Base-by-base conservation (phyloP, 768 basidiomycete species). In the Coprinopsis cinerea region DNA sequence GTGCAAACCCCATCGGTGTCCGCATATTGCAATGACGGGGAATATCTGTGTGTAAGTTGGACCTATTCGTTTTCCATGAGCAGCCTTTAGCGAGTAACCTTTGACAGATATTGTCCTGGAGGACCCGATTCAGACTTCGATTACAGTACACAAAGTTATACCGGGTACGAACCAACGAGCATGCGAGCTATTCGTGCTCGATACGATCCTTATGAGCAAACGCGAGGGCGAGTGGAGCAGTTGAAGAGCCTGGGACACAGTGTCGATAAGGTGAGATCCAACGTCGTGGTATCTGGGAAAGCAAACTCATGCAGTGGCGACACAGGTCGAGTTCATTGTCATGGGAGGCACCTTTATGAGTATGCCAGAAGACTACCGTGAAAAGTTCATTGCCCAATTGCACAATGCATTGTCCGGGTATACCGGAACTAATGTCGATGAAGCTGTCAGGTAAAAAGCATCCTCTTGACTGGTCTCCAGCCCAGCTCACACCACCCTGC, bases 341-440 rank as follows among this genome's bases (percentile, higher is more conserved):
- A 97, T 97, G 96, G 96, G 96, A 20, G 96, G 96, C 39, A 99
- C 96, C 10, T 99, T 99, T 67, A 97, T 99, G 93, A 97, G 94
- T 62, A 95, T 97, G 88, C 89, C 94, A 30, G 93, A 98, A 65
- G 90, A 92, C 39, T 98, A 99, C 64, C 81, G 96, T 53, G 83
- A 81, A 53, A 84, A 88, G 55, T 99, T 99, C 57, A 79, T 98
- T 48, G 93, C 95, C 1, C 94, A 97, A 53, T 74, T 99, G 48
- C 96, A 98, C 65, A 98, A 98, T 64, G 95, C 96, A 1, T 72
- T 99, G 4, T 93, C 91, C 14, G 96, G 96, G 0, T 94, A 89
- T 62, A 97, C 94, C 1, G 92, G 92, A 1, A 77, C 81, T 1
- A 87, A 97, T 55, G 82, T 99, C 13, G 96, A 98, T 57, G 96